phyloP scores from a whole-genome alignment of 495 filamentous ascomycete genomes.

The Ascodesmis nigricans region DNA sequence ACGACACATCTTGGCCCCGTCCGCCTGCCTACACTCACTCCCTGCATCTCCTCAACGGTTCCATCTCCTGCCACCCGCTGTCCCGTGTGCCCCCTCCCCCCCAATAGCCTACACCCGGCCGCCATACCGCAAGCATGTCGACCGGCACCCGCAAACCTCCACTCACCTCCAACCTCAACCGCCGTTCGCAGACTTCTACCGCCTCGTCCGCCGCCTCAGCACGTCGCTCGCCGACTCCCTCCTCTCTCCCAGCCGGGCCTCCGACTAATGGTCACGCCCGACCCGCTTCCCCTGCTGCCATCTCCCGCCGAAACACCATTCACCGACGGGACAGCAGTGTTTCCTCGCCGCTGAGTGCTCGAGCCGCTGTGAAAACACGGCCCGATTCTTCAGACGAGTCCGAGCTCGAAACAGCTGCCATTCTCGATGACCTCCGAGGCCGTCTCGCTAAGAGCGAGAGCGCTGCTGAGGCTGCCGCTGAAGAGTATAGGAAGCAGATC shows the following conservation, averaged over 20 bases:
- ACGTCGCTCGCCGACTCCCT: conserved; percentile 14
- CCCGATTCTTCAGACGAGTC: conserved; percentile 12
- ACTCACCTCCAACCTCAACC: conserved; percentile 14
- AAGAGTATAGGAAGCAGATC: conserved; percentile 62
- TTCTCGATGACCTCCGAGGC: conserved; percentile 67
- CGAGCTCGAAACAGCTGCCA: conserved; percentile 40
- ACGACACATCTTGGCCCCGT: too few species aligned
- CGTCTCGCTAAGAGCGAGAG: conserved; percentile 59
- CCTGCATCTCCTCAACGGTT: too few species aligned
- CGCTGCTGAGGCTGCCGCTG: conserved; percentile 49
- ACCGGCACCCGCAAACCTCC: conserved; percentile 16
- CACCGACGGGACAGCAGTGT: conserved; percentile 10
- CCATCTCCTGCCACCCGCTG: too few species aligned
- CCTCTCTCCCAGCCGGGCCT: conserved; percentile 1
- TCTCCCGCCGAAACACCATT: conserved; percentile 13
- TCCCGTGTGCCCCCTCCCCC: too few species aligned
- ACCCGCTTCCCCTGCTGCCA: neutral
- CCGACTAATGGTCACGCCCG: neutral
- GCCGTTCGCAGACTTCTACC: conserved; percentile 16
- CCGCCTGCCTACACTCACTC: too few species aligned
- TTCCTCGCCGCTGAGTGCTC: conserved; percentile 18
- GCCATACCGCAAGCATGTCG: conserved; percentile 7
- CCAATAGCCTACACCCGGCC: too few species aligned
- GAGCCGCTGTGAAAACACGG: conserved; percentile 14
- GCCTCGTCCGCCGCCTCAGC: conserved; percentile 6